These are phyloP conservation scores for Colletotrichum melonis DNA, from an alignment of 2,329 filamentous ascomycete genomes.

Conservation along the genomic window DNA sequence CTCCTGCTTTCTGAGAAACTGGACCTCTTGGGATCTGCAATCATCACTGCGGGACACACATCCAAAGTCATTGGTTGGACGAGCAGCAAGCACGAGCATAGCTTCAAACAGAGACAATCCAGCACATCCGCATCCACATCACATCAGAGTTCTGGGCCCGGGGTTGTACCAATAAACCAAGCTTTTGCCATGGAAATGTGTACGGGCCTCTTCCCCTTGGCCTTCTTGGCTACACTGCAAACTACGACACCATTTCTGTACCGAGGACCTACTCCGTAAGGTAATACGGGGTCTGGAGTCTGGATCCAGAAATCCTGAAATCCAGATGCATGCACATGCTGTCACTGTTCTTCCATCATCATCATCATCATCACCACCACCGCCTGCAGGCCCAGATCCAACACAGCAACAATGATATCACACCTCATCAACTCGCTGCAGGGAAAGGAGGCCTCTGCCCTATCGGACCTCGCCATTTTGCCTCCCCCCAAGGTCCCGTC, in stretches of 20 bases:
- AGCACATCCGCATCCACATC: neutral
- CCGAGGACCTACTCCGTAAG: neutral
- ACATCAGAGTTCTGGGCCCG: constrained; percentile 9
- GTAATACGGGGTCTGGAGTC: neutral
- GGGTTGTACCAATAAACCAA: constrained; percentile 22
- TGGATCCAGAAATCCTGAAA: neutral
- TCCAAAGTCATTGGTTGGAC: neutral
- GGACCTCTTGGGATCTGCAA: neutral
- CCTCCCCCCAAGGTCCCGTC: neutral
- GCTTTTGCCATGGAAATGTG: constrained; percentile 32
- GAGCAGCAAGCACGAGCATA: neutral
- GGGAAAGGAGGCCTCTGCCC: constrained; percentile 9
- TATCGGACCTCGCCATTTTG: constrained; percentile 5
- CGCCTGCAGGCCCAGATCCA: neutral
- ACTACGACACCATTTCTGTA: constrained; percentile 3
- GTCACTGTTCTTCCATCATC: constrained; percentile 12
- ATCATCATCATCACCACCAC: constrained; percentile 1
- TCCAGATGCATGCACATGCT: constrained; percentile 19
- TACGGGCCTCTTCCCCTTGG: constrained; percentile 1
- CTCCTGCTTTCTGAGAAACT: neutral
- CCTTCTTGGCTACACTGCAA: neutral
- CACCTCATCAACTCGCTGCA: constrained; percentile 15
- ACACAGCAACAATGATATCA: constrained; percentile 25
- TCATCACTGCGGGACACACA: neutral
- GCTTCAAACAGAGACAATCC: neutral